A percentile compares a stretch with the other conserved stretches of the same genome.
These are phyloP conservation scores for Galium porrigens DNA, from an alignment of 305 asterid species.

Conservation along the genomic window DNA sequence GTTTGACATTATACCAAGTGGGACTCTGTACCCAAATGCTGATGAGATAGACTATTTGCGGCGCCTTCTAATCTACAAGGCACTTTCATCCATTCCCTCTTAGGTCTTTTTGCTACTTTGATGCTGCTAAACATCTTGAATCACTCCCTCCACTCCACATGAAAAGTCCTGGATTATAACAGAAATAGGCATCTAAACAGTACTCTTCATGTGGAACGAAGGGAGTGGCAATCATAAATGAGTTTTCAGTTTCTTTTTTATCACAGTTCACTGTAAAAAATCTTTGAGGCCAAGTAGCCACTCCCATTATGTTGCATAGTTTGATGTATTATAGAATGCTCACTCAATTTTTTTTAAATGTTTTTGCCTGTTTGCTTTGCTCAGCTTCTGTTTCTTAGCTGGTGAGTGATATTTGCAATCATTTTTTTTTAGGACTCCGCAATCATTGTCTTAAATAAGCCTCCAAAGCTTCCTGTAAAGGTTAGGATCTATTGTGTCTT, in stretches of 20 bases:
- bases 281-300: not conserved
- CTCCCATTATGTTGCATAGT: not conserved
- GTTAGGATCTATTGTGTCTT: slow-evolving; percentile 25
- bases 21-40: slow-evolving; percentile 73
- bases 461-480: slow-evolving; percentile 84
- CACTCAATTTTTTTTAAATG: too few species aligned
- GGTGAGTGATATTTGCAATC: slow-evolving; percentile 11
- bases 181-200: not conserved
- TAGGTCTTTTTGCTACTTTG: not conserved
- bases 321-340: not conserved
- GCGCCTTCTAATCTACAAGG: slow-evolving; percentile 84
- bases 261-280: not conserved
- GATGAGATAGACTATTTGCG: slow-evolving; percentile 76
- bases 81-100: slow-evolving; percentile 12
- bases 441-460: slow-evolving; percentile 67
- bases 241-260: not conserved
- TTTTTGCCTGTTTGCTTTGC: slow-evolving; percentile 5
- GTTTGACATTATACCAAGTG: slow-evolving; percentile 73
- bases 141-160: not conserved
- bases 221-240: not conserved
- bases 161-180: not conserved
- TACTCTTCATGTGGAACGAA: not conserved
- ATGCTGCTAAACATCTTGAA: not conserved
- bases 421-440: slow-evolving; percentile 59
- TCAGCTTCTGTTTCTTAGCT: not conserved